Base-by-base conservation (phyloP, 768 basidiomycete species). In the Suillus subaureus region DNA sequence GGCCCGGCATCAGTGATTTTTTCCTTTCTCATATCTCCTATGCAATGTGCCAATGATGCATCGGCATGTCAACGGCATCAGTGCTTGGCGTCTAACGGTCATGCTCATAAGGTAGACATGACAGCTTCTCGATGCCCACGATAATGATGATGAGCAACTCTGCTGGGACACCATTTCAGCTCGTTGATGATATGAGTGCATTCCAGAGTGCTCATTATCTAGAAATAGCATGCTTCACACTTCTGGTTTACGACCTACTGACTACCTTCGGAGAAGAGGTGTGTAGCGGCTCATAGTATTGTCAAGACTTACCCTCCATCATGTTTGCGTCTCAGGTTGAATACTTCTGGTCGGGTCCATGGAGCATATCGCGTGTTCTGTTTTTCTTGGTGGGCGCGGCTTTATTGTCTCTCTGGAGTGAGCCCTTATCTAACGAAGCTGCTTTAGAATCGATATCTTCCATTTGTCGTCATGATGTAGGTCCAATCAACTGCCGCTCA, bases 181-280 rank as follows among this genome's bases (percentile, higher is more conserved):
- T 60, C 11, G 7, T 11, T 6, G 57, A n/a, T 23, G 33, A 23
- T 12, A 23, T 28, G 7, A 21, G 9, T 18, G 21, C 42, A 8
- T 33, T 66, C 11, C 42, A 64, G 31, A 63, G 52, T 28, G 61
- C 65, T 35, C 61, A 62, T 43, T 66, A 62, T 42, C 52, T 66
- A 43, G 66, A 64, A 45, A 26, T 64, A 26, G 62, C 66, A 18
- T 63, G 64, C 28, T 61, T 67, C 31, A 60, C 63, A 31, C 58
- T 67, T 9, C 61, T 67, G 26, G 51, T 61, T 37, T 65, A 62
- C 16, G 64, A 65, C 58, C 42, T 65, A 42, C 21, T 61, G 49
- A 26, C 65, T 43, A 67, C 67, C 28, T 61, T 67, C 15, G 64
- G 57, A 21, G 35, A 67, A 55, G 64, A 65, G 64, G 66, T 61